These are phyloP conservation scores for Rhododendron ovatum DNA, from an alignment of 148 eudicot genomes.

Conservation along the genomic window DNA sequence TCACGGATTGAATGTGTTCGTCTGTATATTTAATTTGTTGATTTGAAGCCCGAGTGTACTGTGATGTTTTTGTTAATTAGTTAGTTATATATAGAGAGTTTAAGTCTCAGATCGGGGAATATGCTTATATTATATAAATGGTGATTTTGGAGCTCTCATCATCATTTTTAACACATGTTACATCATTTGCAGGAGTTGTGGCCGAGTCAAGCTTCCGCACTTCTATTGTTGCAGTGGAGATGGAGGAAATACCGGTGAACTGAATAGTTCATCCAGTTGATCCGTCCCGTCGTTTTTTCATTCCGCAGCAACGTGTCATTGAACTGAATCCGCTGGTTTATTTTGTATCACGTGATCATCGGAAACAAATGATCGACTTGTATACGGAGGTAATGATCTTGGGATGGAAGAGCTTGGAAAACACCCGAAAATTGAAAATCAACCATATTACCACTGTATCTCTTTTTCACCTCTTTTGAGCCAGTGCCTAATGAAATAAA, in stretches of 20 bases:
- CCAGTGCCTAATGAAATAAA: too few relatives aligned
- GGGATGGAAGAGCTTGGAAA: too few relatives aligned
- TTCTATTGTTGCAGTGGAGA: constrained; percentile 85
- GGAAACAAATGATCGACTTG: too few relatives aligned
- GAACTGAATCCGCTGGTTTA: too few relatives aligned
- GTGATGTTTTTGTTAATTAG: not conserved
- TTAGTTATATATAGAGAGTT: not conserved
- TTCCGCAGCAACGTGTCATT: not conserved
- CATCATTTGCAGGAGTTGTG: constrained; percentile 52
- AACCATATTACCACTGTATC: too few relatives aligned
- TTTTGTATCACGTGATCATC: too few relatives aligned
- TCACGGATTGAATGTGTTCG: not conserved
- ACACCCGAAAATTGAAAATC: too few relatives aligned
- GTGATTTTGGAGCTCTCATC: not conserved
- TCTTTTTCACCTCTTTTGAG: too few relatives aligned
- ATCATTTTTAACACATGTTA: not conserved
- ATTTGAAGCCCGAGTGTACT: not conserved
- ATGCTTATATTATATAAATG: not conserved
- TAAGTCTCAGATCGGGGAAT: not conserved
- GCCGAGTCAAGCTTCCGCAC: constrained; percentile 77
- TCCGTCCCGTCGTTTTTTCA: not conserved
- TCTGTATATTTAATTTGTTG: not conserved
- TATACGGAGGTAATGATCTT: too few relatives aligned
- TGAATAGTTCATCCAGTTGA: constrained; percentile 10
- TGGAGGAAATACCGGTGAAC: constrained; percentile 42